These are phyloP conservation scores for Discostella stelligera DNA, from an alignment of 352 stramenopile species.

Conservation along the genomic window DNA sequence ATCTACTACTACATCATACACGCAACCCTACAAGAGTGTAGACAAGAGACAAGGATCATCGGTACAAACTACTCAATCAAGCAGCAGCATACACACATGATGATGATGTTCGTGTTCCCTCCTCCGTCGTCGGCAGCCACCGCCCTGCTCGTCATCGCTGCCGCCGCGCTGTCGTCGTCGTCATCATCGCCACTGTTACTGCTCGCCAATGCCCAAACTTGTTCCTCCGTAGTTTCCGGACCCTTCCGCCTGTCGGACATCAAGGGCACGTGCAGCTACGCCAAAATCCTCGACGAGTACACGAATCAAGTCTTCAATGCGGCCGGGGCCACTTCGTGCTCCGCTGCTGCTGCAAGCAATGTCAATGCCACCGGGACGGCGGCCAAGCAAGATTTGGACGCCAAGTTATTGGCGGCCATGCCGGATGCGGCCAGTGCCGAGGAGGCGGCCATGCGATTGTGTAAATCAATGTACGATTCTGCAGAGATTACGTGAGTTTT, in stretches of 20 bases:
- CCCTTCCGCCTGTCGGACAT: slow-evolving; percentile 23
- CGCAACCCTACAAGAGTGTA: too few relatives aligned
- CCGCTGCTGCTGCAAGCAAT: background rate
- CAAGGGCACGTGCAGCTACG: slow-evolving; percentile 32
- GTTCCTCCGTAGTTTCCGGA: background rate
- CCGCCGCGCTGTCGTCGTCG: background rate
- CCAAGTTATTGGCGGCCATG: slow-evolving; percentile 14
- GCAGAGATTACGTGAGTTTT: slow-evolving; percentile 17
- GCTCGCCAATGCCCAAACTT: slow-evolving; percentile 1
- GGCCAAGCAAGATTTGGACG: slow-evolving; percentile 21
- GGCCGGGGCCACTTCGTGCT: slow-evolving; percentile 7
- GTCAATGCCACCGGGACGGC: background rate
- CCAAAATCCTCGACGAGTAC: slow-evolving; percentile 36
- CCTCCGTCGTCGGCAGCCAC: background rate
- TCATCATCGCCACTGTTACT: background rate
- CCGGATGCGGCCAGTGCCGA: background rate
- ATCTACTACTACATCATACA: too few relatives aligned
- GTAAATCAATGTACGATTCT: slow-evolving; percentile 22
- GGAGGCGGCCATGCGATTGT: slow-evolving; percentile 12
- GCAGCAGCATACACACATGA: too few relatives aligned
- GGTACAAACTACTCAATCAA: too few relatives aligned
- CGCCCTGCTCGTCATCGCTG: too few relatives aligned
- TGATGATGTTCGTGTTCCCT: too few relatives aligned
- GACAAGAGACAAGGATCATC: too few relatives aligned
- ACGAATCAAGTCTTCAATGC: slow-evolving; percentile 34